Percentiles rank a stretch among this genome's conserved stretches.
Evolutionary conservation across 2,329 filamentous ascomycete species (phyloP).

Genomic region (Aciculosporium take): DNA sequence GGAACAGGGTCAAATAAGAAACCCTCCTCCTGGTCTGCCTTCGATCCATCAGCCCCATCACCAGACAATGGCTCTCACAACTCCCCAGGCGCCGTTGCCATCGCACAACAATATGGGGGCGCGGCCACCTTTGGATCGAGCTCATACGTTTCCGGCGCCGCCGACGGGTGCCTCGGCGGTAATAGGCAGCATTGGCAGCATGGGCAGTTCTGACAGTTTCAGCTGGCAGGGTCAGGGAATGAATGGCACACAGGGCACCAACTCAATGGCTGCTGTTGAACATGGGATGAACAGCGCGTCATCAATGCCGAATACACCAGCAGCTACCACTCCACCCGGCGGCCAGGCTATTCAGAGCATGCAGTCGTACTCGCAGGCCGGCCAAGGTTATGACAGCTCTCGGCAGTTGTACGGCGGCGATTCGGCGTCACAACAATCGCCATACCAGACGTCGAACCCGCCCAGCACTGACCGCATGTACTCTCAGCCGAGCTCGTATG

Average conservation of each 20-base stretch:
- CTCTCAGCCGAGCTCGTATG: conserved; percentile 52
- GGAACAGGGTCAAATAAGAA: conserved; percentile 52
- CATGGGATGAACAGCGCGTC: conserved; percentile 61
- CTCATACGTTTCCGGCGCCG: conserved; percentile 87
- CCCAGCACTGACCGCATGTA: conserved; percentile 52
- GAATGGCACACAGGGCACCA: conserved; percentile 45
- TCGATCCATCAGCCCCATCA: conserved; percentile 52
- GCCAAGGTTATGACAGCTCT: conserved; percentile 59
- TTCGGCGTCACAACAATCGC: conserved; percentile 51
- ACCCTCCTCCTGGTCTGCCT: conserved; percentile 41
- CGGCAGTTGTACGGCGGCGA: conserved; percentile 69
- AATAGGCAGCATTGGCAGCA: conserved; percentile 55
- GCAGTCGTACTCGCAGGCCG: conserved; percentile 57
- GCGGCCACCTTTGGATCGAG: conserved; percentile 68
- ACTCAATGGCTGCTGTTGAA: conserved; percentile 69
- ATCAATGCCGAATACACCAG: conserved; percentile 82
- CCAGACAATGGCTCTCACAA: conserved; percentile 47
- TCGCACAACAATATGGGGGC: conserved; percentile 54
- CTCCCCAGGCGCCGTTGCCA: conserved; percentile 38
- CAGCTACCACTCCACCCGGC: conserved; percentile 78
- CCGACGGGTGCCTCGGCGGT: conserved; percentile 86
- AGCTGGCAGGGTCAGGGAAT: conserved; percentile 59
- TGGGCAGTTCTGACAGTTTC: conserved; percentile 64
- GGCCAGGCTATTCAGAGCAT: conserved; percentile 56
- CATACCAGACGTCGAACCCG: conserved; percentile 52